Base-by-base conservation (phyloP, 1,284 basidiomycete species). In the Flammula alnicola region DNA sequence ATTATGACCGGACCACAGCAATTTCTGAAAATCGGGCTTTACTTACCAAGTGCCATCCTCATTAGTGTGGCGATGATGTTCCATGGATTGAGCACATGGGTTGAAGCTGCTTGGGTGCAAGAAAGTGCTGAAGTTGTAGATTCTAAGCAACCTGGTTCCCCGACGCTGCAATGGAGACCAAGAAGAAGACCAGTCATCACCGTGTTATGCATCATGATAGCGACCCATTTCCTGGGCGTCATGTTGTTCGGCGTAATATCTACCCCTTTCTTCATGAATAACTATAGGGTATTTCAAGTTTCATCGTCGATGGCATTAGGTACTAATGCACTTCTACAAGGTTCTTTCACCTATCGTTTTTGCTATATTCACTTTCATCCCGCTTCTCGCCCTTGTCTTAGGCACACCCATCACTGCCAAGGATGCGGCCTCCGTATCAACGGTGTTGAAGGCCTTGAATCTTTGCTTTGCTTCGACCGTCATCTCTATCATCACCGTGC, bases 21-120 rank as follows among this genome's bases (percentile, higher is more conserved):
- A 1, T 96, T 96, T 71, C 78, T 94, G 61, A 92, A 95, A 62
- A 93, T 97, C 12, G 94, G 93, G 0, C 84, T 79, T 62, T 98
- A 93, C 67, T 79, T 98, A 3, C 93, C 95, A 0, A 91, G 91
- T 45, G 90, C 83, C 0, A 79, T 97, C 22, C 63, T 96, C 5
- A 78, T 96, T 42, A 89, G 91, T 35, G 80, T 91, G 10, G 86
- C 85, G 0, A 80, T 95, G 74, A 89, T 95, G 66, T 83, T 95
- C 57, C 79, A 79, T 31, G 95, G 94, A 0, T 73, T 98, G 36
- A 68, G 78, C 43, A 70, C 77, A 46, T 93, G 92, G 92, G 75
- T 83, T 8, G 67, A 82, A 57, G 79, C 85, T 38, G 80, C 79
- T n/a, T 84, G 88, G 81, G 63, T 69, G 0, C 49, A 49, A 16